Evolutionary conservation across 139 green algal genomes (phyloP).

Genomic region (Chlorella sp.): DNA sequence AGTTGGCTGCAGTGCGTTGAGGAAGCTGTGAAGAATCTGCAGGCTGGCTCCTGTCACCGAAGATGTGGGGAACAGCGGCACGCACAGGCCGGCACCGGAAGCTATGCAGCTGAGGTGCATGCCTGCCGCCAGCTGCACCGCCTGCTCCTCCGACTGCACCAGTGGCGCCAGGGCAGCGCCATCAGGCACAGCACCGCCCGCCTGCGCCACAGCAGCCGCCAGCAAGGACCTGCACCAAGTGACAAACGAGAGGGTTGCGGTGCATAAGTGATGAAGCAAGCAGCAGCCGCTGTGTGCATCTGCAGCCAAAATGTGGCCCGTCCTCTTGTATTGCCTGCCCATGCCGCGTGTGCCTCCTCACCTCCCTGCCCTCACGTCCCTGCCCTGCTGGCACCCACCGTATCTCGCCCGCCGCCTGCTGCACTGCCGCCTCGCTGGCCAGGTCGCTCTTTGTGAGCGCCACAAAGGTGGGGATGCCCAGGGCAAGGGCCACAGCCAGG

Average conservation of each 20-base stretch:
- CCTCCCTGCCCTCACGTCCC: neutral
- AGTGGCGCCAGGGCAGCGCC: constrained; percentile 13
- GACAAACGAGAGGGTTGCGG: too few relatives aligned
- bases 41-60: constrained; percentile 70
- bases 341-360: neutral
- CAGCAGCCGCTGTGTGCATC: neutral
- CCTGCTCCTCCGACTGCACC: constrained; percentile 27
- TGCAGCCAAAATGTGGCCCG: neutral
- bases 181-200: neutral
- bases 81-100: constrained; percentile 9
- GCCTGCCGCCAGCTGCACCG: constrained; percentile 8
- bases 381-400: neutral
- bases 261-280: constrained; percentile 9
- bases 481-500: constrained; percentile 76
- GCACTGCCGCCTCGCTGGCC: constrained; percentile 19
- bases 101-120: constrained; percentile 22
- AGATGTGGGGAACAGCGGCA: constrained; percentile 77
- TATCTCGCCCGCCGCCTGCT: constrained; percentile 5
- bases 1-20: constrained; percentile 58
- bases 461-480: constrained; percentile 78
- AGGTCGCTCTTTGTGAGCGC: constrained; percentile 80
- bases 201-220: constrained; percentile 9
- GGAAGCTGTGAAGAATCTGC: constrained; percentile 76
- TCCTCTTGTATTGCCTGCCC: neutral
- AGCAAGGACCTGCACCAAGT: constrained; percentile 20